Evolutionary conservation across 495 filamentous ascomycete genomes (phyloP).

Genomic region (Mycothermus thermophilus): DNA sequence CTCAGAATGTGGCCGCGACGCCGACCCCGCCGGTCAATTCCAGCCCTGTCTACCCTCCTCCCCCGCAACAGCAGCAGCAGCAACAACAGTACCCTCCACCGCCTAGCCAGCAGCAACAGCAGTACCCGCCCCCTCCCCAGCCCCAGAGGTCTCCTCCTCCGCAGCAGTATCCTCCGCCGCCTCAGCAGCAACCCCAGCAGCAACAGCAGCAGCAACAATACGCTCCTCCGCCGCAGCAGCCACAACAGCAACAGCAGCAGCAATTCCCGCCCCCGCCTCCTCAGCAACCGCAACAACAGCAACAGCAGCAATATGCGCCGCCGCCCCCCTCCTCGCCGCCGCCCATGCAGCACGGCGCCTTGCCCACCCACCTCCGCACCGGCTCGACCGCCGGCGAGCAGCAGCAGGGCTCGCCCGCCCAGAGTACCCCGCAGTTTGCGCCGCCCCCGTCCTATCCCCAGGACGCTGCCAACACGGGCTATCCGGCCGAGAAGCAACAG

Average conservation of each 20-base stretch:
- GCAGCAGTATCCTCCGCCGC: constrained; percentile 4
- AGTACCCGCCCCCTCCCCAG: constrained; percentile 3
- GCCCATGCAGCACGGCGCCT: constrained; percentile 11
- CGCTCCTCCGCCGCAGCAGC: constrained; percentile 1
- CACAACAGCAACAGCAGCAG: constrained; percentile 7
- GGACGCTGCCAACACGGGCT: constrained; percentile 15
- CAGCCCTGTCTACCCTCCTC: too few relatives aligned
- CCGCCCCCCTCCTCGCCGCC: constrained; percentile 4
- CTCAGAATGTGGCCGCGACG: too few relatives aligned
- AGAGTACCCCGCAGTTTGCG: constrained; percentile 18
- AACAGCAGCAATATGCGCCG: constrained; percentile 7
- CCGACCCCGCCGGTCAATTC: too few relatives aligned
- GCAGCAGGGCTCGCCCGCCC: constrained; percentile 17
- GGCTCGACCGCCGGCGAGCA: constrained; percentile 6
- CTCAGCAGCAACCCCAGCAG: constrained; percentile 4
- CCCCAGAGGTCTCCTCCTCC: constrained; percentile 10
- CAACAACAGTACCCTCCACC: constrained; percentile 23
- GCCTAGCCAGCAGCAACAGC: constrained; percentile 24
- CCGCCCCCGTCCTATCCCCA: constrained; percentile 23
- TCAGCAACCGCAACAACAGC: constrained; percentile 1
- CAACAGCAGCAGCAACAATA: constrained; percentile 8
- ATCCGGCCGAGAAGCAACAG: constrained; percentile 26
- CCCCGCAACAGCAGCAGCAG: too few relatives aligned
- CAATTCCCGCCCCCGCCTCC: constrained; percentile 6
- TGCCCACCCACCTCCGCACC: constrained; percentile 18